Percentiles rank a stretch among this genome's conserved stretches.
phyloP scores from a whole-genome alignment of 306 rosid genomes.

The Prunus kanzakura region DNA sequence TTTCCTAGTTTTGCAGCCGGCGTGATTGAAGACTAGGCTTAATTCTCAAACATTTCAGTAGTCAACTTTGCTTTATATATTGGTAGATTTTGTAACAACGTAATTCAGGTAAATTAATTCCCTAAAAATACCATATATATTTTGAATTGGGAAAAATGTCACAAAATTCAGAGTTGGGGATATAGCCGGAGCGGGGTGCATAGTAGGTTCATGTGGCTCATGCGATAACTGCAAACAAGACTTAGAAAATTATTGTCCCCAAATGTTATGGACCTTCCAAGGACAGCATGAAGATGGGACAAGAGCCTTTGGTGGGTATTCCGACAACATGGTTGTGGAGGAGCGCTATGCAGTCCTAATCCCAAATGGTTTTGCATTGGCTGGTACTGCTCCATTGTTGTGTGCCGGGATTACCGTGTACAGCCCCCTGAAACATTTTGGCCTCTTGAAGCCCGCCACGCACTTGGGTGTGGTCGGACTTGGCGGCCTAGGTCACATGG shows the following conservation, averaged over 20 bases:
- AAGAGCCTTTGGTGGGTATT: constrained; percentile 11
- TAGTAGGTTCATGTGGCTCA: constrained; percentile 1
- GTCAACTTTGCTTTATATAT: too few relatives aligned
- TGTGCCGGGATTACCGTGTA: constrained; percentile 14
- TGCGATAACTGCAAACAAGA: not conserved
- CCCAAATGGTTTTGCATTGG: not conserved
- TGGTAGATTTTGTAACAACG: too few relatives aligned
- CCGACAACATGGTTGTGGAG: not conserved
- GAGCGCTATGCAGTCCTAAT: not conserved
- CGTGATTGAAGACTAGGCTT: too few relatives aligned
- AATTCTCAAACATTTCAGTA: too few relatives aligned
- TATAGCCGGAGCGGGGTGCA: too few relatives aligned
- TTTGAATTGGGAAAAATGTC: too few relatives aligned
- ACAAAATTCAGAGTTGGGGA: too few relatives aligned
- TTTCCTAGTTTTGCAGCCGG: too few relatives aligned
- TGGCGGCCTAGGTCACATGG: constrained; percentile 2
- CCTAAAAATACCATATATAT: too few relatives aligned
- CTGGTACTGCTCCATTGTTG: not conserved
- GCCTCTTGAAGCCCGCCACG: not conserved
- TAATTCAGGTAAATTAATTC: too few relatives aligned
- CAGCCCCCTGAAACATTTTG: constrained; percentile 7
- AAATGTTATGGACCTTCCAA: not conserved
- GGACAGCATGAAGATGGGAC: not conserved
- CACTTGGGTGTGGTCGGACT: not conserved
- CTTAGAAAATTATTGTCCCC: constrained; percentile 7